phyloP scores from a whole-genome alignment of 495 filamentous ascomycete species.

The Talaromyces wortmannii region DNA sequence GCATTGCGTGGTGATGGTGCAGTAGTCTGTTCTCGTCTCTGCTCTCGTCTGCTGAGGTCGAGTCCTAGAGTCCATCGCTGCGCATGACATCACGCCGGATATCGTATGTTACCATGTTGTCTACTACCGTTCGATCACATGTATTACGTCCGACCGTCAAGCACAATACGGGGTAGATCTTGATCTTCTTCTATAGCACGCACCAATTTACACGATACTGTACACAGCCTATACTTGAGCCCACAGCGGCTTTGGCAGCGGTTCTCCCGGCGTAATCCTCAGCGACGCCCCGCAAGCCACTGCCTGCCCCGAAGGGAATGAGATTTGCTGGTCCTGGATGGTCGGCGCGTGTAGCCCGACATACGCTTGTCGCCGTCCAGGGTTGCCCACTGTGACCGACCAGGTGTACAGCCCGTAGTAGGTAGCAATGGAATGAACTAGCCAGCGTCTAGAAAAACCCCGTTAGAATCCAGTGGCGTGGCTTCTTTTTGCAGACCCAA shows the following conservation, averaged over 20 bases:
- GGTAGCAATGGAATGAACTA: constrained; percentile 84
- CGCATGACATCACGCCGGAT: background rate
- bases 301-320: constrained; percentile 9
- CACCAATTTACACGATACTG: background rate
- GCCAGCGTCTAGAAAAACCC: constrained; percentile 61
- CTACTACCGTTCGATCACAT: background rate
- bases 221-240: constrained; percentile 41
- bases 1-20: too few species aligned
- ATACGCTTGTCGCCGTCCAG: constrained; percentile 77
- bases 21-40: too few species aligned
- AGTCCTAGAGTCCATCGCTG: background rate
- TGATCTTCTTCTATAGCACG: background rate
- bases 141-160: background rate
- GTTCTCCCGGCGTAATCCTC: constrained; percentile 31
- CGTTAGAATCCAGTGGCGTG: constrained; percentile 8
- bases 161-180: too few species aligned
- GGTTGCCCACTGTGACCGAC: constrained; percentile 70
- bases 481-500: background rate
- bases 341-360: constrained; percentile 59
- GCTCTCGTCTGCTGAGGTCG: too few species aligned
- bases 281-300: constrained; percentile 12
- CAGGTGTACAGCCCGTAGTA: constrained; percentile 90
- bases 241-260: constrained; percentile 56
- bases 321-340: constrained; percentile 19
- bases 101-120: too few species aligned